Conservation (phyloP, 345 rosid genomes). For the Camelina laxa region DNA sequence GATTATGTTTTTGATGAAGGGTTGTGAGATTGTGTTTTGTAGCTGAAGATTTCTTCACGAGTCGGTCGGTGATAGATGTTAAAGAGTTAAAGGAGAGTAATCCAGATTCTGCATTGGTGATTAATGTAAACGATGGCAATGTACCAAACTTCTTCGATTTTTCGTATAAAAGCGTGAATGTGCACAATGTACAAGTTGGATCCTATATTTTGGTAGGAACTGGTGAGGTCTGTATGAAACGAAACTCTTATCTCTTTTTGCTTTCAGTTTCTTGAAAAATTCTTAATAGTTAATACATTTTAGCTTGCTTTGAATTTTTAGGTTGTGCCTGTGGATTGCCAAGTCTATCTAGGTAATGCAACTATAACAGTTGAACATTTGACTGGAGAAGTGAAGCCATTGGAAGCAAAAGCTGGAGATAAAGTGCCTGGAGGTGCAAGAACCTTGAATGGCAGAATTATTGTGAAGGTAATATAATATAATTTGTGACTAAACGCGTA, state of each 20-base stretch:
- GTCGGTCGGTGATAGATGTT: conserved; percentile 84
- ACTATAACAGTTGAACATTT: conserved; percentile 87
- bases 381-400: conserved; percentile 87
- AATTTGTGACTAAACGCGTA: neutral
- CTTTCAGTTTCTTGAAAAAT: neutral
- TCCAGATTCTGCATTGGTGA: conserved; percentile 75
- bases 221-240: conserved; percentile 76
- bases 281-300: neutral
- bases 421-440: conserved; percentile 88
- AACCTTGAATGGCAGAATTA: conserved; percentile 85
- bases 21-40: conserved; percentile 32
- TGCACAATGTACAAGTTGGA: conserved; percentile 74
- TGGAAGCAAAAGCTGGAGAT: conserved; percentile 80
- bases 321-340: conserved; percentile 89
- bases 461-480: conserved; percentile 61
- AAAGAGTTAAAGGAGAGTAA: conserved; percentile 83
- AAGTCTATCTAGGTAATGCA: conserved; percentile 77
- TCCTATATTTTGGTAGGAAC: conserved; percentile 82
- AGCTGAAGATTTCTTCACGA: conserved; percentile 92
- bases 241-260: conserved; percentile 11
- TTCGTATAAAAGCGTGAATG: conserved; percentile 69
- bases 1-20: neutral
- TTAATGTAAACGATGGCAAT: conserved; percentile 60
- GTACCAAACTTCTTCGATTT: conserved; percentile 68
- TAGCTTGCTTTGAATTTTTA: conserved; percentile 33